Conservation (phyloP, 306 rosid genomes). For the Styphnolobium japonicum region DNA sequence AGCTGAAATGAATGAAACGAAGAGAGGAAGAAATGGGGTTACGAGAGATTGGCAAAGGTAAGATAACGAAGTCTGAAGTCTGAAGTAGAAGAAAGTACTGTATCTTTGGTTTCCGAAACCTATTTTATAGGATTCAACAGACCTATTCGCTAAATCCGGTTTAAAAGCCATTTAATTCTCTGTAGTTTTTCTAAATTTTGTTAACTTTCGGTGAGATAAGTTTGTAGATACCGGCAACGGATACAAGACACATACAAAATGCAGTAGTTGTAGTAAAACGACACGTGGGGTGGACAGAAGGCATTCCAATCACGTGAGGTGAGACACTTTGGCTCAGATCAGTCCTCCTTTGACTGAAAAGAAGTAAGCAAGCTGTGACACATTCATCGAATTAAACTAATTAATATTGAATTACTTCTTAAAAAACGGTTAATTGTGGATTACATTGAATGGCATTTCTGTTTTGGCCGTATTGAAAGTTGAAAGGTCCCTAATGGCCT, state of each 20-base stretch:
- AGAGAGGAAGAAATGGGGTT: not conserved
- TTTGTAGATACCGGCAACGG: not conserved
- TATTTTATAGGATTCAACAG: slow-evolving; percentile 58
- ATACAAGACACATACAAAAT: slow-evolving; percentile 11
- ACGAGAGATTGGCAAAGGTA: not conserved
- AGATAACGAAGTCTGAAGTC: not conserved
- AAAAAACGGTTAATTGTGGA: not conserved
- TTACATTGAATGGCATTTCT: not conserved
- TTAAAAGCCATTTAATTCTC: not conserved
- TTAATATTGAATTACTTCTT: slow-evolving; percentile 15
- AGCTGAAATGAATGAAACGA: not conserved
- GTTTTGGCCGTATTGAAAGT: not conserved
- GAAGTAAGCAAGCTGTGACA: not conserved
- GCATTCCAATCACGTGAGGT: slow-evolving; percentile 62
- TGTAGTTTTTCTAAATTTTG: not conserved
- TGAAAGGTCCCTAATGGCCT: not conserved
- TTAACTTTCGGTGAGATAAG: not conserved
- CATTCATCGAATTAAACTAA: not conserved
- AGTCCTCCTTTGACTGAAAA: slow-evolving; percentile 60
- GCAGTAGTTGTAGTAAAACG: not conserved
- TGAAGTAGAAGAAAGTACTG: slow-evolving; percentile 14
- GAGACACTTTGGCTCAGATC: slow-evolving; percentile 45
- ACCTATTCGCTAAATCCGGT: slow-evolving; percentile 35
- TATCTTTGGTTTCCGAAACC: slow-evolving; percentile 23
- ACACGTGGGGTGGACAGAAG: slow-evolving; percentile 36